A percentile compares a stretch with the other conserved stretches of the same genome.
These are phyloP conservation scores for Pluteus cervinus DNA, from an alignment of 768 basidiomycete species.

Conservation along the genomic window DNA sequence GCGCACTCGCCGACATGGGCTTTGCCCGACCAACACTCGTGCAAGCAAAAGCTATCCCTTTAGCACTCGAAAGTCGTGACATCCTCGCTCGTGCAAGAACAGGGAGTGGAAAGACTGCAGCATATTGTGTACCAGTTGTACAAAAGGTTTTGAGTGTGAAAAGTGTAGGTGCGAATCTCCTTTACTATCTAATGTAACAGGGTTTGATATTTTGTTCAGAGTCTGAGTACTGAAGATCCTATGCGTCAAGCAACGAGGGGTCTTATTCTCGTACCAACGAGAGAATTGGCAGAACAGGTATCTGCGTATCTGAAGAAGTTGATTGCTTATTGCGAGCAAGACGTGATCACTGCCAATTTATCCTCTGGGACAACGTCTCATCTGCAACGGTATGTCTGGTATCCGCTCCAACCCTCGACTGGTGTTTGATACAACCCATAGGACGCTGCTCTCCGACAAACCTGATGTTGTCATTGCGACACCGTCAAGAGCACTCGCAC, in stretches of 20 bases:
- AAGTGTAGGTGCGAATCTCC: constrained; percentile 49
- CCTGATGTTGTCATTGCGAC: constrained; percentile 35
- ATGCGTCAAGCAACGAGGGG: constrained; percentile 59
- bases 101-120: constrained; percentile 95
- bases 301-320: constrained; percentile 59
- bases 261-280: constrained; percentile 81
- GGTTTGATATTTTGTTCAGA: constrained; percentile 20
- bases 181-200: background rate
- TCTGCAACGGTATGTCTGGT: constrained; percentile 55
- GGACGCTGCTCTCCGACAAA: constrained; percentile 33
- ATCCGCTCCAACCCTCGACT: background rate
- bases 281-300: constrained; percentile 92
- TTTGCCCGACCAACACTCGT: constrained; percentile 91
- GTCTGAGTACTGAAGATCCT: constrained; percentile 31
- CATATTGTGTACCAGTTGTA: constrained; percentile 87
- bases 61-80: constrained; percentile 84
- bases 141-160: constrained; percentile 85
- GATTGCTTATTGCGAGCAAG: constrained; percentile 73
- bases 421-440: constrained; percentile 9
- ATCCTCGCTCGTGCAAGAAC: constrained; percentile 93
- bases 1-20: constrained; percentile 83
- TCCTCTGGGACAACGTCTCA: constrained; percentile 66
- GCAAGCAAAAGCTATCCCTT: constrained; percentile 87
- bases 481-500: constrained; percentile 27
- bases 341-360: constrained; percentile 67